phyloP scores from a whole-genome alignment of 2,329 filamentous ascomycete species.

The Echinosphaeria canescens region DNA sequence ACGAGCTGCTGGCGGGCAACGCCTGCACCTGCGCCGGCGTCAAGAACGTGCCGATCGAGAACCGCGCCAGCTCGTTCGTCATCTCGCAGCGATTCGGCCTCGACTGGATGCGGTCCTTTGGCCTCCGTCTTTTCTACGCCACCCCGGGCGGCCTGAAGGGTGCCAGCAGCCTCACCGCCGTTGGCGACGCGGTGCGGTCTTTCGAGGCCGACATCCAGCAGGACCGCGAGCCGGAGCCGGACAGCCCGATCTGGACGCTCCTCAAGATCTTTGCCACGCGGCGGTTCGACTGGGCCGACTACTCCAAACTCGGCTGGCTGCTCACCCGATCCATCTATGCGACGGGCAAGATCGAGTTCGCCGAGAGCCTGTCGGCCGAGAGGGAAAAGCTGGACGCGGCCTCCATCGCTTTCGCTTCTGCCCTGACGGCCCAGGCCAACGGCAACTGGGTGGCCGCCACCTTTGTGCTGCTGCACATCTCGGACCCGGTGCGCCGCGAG shows the following conservation, averaged over 20 bases:
- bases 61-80: conserved; percentile 58
- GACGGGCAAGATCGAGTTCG: conserved; percentile 17
- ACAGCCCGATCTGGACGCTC: conserved; percentile 50
- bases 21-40: conserved; percentile 67
- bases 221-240: conserved; percentile 43
- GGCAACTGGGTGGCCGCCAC: conserved; percentile 48
- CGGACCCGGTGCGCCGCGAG: conserved; percentile 35
- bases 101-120: conserved; percentile 88
- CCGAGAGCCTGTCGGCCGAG: conserved; percentile 11
- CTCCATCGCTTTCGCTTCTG: conserved; percentile 41
- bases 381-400: conserved; percentile 48
- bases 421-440: conserved; percentile 39
- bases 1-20: conserved; percentile 76
- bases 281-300: conserved; percentile 44
- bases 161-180: conserved; percentile 26
- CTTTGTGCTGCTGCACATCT: conserved; percentile 64
- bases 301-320: conserved; percentile 68
- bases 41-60: conserved; percentile 50
- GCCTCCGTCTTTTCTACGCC: conserved; percentile 76
- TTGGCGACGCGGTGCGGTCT: conserved; percentile 37
- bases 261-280: conserved; percentile 57
- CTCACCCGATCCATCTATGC: conserved; percentile 44
- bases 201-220: conserved; percentile 56
- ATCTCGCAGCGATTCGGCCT: conserved; percentile 70
- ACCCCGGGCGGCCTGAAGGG: conserved; percentile 36